These are phyloP conservation scores for Actinomortierella ambigua DNA, from an alignment of 371 early-diverging fungal genomes.

Conservation along the genomic window DNA sequence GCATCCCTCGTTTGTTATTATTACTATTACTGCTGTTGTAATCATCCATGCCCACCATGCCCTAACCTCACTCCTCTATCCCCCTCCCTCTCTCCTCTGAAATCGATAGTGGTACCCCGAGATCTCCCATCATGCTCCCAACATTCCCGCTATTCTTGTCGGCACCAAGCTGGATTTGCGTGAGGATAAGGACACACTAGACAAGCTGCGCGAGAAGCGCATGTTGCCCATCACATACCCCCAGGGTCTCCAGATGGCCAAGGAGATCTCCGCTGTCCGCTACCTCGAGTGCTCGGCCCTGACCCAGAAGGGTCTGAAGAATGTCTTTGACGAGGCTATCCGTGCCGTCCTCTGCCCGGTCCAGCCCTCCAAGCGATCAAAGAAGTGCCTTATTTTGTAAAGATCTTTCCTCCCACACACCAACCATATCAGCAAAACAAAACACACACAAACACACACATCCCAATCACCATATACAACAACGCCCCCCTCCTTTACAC, in stretches of 20 bases:
- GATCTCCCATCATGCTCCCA: constrained; percentile 94
- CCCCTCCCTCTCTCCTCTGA: background rate
- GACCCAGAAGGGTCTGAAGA: constrained; percentile 97
- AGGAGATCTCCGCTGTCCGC: constrained; percentile 89
- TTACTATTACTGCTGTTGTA: too few relatives aligned
- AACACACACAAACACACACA: too few relatives aligned
- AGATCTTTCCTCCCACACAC: background rate
- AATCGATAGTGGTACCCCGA: constrained; percentile 89
- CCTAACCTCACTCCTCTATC: too few relatives aligned
- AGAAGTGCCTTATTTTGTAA: constrained; percentile 79
- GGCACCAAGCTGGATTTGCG: constrained; percentile 99
- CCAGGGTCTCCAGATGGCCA: constrained; percentile 89
- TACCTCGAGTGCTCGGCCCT: constrained; percentile 99
- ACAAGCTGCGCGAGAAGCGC: constrained; percentile 84
- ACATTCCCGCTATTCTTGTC: constrained; percentile 94
- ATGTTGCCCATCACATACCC: constrained; percentile 91
- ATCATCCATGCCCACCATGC: too few relatives aligned
- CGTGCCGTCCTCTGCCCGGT: constrained; percentile 90
- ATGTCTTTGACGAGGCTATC: constrained; percentile 98
- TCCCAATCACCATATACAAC: too few relatives aligned
- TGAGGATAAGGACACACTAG: constrained; percentile 89
- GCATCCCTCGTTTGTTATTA: too few relatives aligned
- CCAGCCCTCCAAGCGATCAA: constrained; percentile 61
- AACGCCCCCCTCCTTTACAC: too few relatives aligned
- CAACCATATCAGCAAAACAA: too few relatives aligned